Base-by-base conservation (phyloP, 129 eudicot species). In the Lonicera japonica region DNA sequence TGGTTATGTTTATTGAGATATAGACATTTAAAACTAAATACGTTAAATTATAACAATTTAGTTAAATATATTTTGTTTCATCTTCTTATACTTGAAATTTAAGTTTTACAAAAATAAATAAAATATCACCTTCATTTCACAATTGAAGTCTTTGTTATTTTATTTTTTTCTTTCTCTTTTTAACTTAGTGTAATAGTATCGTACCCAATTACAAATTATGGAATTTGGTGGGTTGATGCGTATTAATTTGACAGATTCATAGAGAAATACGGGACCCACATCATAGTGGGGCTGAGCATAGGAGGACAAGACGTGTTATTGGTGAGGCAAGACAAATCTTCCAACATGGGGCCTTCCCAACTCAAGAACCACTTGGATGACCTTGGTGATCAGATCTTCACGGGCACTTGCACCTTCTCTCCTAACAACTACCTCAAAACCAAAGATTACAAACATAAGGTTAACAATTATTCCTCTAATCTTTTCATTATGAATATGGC, bases 261-360 rank as follows among this genome's bases (percentile, higher is more conserved):
- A 25, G 96, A 91, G 73, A 84, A 78, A 70, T 91, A 91, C 66
- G 97, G 97, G 20, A 91, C 97, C 46, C 97, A 91, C 60, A 78
- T 91, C 36, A 78, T 91, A 16, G 97, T 91, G 64, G 96, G 96
- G 62, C 59, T 91, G 54, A 74, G 96, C 71, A 70, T 91, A 67
- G 97, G 97, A 47, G 97, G 97, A 1, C 81, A 91, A 61, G 96
- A 91, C 73, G 84, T 85, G 73, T 75, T 87, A 40, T 58, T 82
- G 68, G 74, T 84, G 43, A 87, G 81, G 79, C 96, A 91, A 87
- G 88, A 69, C 58, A 82, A 77, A 63, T 79, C 86, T n/a, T 91
- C 97, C 13, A 76, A 84, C 22, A 41, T 91, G 67, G 96, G 80
- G 55, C 77, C 97, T 57, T 71, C 95, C 52, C 75, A 87, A 24